Conservation (phyloP, 2,329 filamentous ascomycete species). For the Cladosporium sp. region DNA sequence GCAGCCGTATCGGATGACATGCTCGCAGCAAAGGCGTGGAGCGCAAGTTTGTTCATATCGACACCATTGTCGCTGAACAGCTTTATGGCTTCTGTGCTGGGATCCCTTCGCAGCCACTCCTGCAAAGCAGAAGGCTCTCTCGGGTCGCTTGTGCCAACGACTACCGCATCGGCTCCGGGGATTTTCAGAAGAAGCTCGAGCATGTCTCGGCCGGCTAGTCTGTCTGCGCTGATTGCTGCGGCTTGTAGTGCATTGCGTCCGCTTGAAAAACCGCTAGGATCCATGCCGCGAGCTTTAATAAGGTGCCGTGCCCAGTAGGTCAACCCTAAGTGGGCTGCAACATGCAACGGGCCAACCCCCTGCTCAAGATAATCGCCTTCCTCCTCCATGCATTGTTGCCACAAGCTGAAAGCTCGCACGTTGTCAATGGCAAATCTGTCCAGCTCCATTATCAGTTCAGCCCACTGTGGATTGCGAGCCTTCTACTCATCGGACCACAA, state of each 20-base stretch:
- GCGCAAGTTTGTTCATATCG: constrained; percentile 2
- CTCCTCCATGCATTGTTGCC: constrained; percentile 1
- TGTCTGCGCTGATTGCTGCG: not conserved
- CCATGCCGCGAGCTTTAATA: constrained; percentile 5
- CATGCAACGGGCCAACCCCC: constrained; percentile 11
- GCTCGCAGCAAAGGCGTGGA: constrained; percentile 19
- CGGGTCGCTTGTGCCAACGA: not conserved
- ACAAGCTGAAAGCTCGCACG: constrained; percentile 14
- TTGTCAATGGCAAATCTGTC: constrained; percentile 21
- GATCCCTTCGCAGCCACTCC: constrained; percentile 5
- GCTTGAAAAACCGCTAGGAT: not conserved
- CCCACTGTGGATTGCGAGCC: constrained; percentile 18
- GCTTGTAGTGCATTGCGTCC: constrained; percentile 9
- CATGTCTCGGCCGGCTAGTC: not conserved
- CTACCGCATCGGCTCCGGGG: not conserved
- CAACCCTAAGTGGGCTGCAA: constrained; percentile 21
- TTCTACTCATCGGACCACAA: constrained; percentile 23
- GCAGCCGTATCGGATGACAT: constrained; percentile 14
- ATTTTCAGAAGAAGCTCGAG: constrained; percentile 17
- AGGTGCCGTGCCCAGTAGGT: constrained; percentile 23
- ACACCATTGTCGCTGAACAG: constrained; percentile 18
- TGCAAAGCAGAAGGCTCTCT: not conserved
- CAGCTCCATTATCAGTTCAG: constrained; percentile 21
- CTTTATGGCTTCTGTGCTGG: constrained; percentile 11
- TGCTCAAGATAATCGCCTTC: not conserved